phyloP scores from a whole-genome alignment of 441 rosid species.

The Pelargonium australe region DNA sequence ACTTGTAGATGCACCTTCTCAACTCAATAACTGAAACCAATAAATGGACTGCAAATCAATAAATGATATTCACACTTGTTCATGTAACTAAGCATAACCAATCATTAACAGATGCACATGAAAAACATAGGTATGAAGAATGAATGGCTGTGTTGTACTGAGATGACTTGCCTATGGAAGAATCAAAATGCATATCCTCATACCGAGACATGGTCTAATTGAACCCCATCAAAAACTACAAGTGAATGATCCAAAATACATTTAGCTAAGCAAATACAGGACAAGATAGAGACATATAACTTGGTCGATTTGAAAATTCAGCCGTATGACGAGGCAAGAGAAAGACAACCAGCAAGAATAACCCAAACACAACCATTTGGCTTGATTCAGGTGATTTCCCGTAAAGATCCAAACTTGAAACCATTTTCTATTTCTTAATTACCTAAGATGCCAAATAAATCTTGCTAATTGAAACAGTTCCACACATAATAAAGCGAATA shows the following conservation, averaged over 20 bases:
- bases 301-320: not conserved
- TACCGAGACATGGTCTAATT: not conserved
- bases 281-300: not conserved
- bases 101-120: not conserved
- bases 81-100: conserved; percentile 6
- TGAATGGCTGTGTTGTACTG: not conserved
- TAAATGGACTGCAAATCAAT: conserved; percentile 25
- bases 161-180: too few relatives aligned
- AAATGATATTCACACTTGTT: not conserved
- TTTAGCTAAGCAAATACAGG: not conserved
- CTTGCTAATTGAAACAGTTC: not conserved
- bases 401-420: conserved; percentile 4
- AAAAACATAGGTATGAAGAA: not conserved
- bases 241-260: not conserved
- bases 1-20: conserved; percentile 26
- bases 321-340: conserved; percentile 1
- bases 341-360: not conserved
- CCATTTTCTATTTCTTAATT: not conserved
- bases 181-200: too few relatives aligned
- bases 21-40: conserved; percentile 8
- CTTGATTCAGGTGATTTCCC: not conserved
- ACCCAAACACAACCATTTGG: conserved; percentile 1
- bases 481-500: not conserved
- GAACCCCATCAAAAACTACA: not conserved
- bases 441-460: not conserved